Conservation (phyloP, 1,284 basidiomycete species). For the Trichosporon coremiiforme region DNA sequence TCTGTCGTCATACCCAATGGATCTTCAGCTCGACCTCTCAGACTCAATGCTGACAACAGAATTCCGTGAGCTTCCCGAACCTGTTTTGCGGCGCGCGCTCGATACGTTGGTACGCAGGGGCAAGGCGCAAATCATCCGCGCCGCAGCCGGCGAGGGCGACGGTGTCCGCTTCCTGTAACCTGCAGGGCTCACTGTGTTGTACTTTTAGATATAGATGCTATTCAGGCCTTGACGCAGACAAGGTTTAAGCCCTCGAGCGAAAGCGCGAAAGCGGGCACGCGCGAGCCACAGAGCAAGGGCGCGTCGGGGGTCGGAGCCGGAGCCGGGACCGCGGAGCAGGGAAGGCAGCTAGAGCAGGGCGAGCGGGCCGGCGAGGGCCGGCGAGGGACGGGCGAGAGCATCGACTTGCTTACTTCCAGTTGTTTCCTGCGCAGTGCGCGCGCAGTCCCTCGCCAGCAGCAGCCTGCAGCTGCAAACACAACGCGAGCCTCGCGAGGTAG, state of each 20-base stretch:
- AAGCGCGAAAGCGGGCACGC: background rate
- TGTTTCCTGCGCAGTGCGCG: background rate
- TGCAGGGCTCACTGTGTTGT: background rate
- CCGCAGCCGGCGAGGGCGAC: conserved; percentile 57
- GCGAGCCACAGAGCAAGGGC: too few species aligned
- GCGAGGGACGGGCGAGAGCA: too few species aligned
- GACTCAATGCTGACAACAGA: conserved; percentile 45
- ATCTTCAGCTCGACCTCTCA: background rate
- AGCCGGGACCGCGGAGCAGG: too few species aligned
- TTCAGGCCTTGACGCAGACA: background rate
- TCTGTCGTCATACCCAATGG: background rate
- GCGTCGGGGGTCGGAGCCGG: too few species aligned
- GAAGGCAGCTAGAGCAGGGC: too few species aligned
- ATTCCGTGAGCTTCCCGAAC: conserved; percentile 57
- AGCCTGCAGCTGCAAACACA: too few species aligned
- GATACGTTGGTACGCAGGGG: conserved; percentile 59
- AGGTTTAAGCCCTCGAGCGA: background rate
- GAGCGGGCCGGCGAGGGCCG: too few species aligned
- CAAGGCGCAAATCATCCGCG: conserved; percentile 60
- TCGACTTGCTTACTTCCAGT: background rate
- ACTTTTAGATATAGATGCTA: background rate
- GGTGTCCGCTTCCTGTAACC: conserved; percentile 59
- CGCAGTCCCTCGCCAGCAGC: too few species aligned
- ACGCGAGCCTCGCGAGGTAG: too few species aligned
- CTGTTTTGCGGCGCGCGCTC: conserved; percentile 57